These are phyloP conservation scores for Crucihimalaya himalaica DNA, from an alignment of 345 rosid species.

Conservation along the genomic window DNA sequence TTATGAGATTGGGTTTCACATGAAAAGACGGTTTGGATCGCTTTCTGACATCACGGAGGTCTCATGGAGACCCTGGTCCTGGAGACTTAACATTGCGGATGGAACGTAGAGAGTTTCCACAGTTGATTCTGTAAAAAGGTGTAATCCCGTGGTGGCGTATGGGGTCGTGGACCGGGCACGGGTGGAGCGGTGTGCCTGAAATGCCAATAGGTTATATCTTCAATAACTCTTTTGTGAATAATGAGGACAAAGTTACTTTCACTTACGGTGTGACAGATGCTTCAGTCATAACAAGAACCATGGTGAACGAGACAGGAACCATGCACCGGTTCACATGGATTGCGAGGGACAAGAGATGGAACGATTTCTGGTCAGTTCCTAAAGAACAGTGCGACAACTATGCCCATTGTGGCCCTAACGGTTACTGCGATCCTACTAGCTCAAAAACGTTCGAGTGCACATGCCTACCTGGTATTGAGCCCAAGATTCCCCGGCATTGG, in stretches of 20 bases:
- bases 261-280: conserved; percentile 38
- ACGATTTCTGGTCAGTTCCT: conserved; percentile 46
- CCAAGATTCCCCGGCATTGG: conserved; percentile 52
- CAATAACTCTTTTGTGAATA: conserved; percentile 35
- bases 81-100: conserved; percentile 48
- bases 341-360: conserved; percentile 45
- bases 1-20: conserved; percentile 63
- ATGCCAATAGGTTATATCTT: conserved; percentile 46
- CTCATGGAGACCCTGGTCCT: conserved; percentile 48
- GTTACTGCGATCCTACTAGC: conserved; percentile 45
- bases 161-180: conserved; percentile 61
- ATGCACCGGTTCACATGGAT: conserved; percentile 56
- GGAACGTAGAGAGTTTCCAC: conserved; percentile 49
- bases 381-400: conserved; percentile 64
- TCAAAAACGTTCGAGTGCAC: conserved; percentile 45
- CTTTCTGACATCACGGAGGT: conserved; percentile 56
- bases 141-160: conserved; percentile 43
- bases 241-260: conserved; percentile 40
- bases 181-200: conserved; percentile 69
- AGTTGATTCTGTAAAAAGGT: conserved; percentile 47
- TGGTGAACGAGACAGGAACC: conserved; percentile 52
- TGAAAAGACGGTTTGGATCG: conserved; percentile 40
- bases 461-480: conserved; percentile 71
- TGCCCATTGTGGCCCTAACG: conserved; percentile 54
- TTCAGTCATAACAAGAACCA: conserved; percentile 49